A percentile compares a stretch with the other conserved stretches of the same genome.
These are phyloP conservation scores for Yamadazyma endophytica DNA, from an alignment of 805 yeast species.

Conservation along the genomic window DNA sequence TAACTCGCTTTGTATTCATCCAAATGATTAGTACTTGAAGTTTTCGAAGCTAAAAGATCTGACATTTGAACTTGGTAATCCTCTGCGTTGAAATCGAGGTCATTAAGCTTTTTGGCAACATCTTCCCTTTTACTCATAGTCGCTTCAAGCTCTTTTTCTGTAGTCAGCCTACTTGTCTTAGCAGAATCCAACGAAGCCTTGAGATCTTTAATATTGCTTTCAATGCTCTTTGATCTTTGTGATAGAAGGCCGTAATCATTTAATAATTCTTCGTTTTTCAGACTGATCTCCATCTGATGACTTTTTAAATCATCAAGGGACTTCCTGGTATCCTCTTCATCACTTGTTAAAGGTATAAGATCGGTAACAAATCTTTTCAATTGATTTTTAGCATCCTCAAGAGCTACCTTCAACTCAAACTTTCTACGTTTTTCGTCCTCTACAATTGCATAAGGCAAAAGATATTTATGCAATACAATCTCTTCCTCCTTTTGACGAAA, in stretches of 20 bases:
- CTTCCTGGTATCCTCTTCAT: constrained; percentile 1
- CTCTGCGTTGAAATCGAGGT: too few species aligned
- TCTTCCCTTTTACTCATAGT: too few species aligned
- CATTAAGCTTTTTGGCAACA: too few species aligned
- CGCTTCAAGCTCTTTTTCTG: constrained; percentile 2
- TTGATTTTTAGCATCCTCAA: constrained; percentile 36
- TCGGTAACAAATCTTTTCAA: too few species aligned
- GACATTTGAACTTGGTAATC: too few species aligned
- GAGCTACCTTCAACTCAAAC: constrained; percentile 26
- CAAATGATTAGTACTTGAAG: too few species aligned
- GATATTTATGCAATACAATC: constrained; percentile 30
- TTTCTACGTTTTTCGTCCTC: constrained; percentile 33
- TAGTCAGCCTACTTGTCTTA: neutral
- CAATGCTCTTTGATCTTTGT: neutral
- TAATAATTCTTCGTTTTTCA: too few species aligned
- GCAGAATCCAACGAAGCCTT: neutral
- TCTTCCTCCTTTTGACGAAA: constrained; percentile 43
- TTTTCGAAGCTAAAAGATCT: too few species aligned
- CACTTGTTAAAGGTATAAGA: constrained; percentile 17
- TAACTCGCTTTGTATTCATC: too few species aligned
- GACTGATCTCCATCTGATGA: too few species aligned
- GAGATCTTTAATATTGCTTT: constrained; percentile 1
- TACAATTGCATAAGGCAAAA: constrained; percentile 38
- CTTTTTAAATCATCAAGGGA: neutral
- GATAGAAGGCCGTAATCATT: too few species aligned